phyloP scores from a whole-genome alignment of 345 rosid species.

The Brassica cretica region DNA sequence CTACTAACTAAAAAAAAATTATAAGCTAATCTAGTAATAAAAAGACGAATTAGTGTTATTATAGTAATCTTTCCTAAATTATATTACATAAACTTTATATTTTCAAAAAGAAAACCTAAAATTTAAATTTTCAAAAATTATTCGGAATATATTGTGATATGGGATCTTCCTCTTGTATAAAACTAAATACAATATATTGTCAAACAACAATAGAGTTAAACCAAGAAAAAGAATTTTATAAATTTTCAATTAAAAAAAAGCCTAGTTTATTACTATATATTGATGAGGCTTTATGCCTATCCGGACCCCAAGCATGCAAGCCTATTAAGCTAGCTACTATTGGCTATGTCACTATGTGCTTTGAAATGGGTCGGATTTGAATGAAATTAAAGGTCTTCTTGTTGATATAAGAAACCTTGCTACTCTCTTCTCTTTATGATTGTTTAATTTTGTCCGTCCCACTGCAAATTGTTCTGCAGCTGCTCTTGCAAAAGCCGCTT shows the following conservation, averaged over 20 bases:
- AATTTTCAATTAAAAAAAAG: too few relatives aligned
- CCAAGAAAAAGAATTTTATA: neutral
- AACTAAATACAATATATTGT: neutral
- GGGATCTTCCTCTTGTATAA: neutral
- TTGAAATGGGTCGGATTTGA: neutral
- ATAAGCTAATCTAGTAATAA: too few relatives aligned
- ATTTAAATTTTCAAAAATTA: neutral
- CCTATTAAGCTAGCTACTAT: slow-evolving; percentile 13
- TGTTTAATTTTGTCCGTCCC: too few relatives aligned
- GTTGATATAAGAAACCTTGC: too few relatives aligned
- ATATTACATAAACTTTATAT: neutral
- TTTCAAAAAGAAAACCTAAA: neutral
- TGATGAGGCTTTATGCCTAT: slow-evolving; percentile 1
- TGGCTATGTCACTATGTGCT: slow-evolving; percentile 20
- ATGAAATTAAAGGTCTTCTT: too few relatives aligned
- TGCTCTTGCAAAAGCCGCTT: too few relatives aligned
- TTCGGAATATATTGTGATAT: neutral
- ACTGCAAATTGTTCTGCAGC: too few relatives aligned
- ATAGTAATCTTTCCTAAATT: too few relatives aligned
- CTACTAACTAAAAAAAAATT: too few relatives aligned
- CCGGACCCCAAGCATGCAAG: neutral
- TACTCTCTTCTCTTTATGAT: too few relatives aligned
- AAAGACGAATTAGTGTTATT: too few relatives aligned
- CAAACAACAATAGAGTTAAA: neutral
- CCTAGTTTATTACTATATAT: too few relatives aligned